Evolutionary conservation across 108 stramenopile genomes (phyloP).

Genomic region (Skeletonema tropicum): DNA sequence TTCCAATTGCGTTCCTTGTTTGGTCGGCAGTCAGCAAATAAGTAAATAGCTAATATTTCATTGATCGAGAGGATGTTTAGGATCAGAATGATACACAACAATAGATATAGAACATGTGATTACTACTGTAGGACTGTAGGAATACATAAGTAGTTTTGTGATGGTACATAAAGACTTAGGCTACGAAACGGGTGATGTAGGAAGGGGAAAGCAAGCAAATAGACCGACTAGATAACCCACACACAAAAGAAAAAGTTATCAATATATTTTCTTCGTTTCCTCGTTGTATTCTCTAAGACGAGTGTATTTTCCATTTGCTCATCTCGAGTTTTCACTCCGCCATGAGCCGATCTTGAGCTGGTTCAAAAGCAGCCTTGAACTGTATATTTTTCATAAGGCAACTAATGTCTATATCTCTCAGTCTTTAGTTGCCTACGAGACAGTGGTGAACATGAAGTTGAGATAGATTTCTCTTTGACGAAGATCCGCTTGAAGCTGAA

Average conservation of each 20-base stretch:
- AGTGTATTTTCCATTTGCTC: neutral
- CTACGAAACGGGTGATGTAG: neutral
- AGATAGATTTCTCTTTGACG: too few species aligned
- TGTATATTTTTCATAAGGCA: too few species aligned
- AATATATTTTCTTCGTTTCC: neutral
- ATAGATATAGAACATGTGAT: neutral
- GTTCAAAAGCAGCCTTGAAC: neutral
- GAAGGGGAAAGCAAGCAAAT: neutral
- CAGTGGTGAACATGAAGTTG: too few species aligned
- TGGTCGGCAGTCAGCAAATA: conserved; percentile 2
- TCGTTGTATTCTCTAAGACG: neutral
- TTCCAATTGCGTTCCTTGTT: conserved; percentile 1
- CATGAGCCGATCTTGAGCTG: neutral
- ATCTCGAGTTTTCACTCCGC: neutral
- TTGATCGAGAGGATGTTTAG: neutral
- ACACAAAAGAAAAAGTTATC: neutral
- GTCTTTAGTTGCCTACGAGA: neutral
- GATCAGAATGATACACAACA: neutral
- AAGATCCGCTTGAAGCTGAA: neutral
- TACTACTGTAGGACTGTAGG: neutral
- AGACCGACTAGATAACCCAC: neutral
- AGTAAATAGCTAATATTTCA: neutral
- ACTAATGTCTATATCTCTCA: neutral
- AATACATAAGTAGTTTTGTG: neutral
- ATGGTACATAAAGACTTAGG: neutral